Evolutionary conservation across 2,329 filamentous ascomycete genomes (phyloP), one percentile per base, ranked within the genome.

Genomic region (Xylariales sp.): DNA sequence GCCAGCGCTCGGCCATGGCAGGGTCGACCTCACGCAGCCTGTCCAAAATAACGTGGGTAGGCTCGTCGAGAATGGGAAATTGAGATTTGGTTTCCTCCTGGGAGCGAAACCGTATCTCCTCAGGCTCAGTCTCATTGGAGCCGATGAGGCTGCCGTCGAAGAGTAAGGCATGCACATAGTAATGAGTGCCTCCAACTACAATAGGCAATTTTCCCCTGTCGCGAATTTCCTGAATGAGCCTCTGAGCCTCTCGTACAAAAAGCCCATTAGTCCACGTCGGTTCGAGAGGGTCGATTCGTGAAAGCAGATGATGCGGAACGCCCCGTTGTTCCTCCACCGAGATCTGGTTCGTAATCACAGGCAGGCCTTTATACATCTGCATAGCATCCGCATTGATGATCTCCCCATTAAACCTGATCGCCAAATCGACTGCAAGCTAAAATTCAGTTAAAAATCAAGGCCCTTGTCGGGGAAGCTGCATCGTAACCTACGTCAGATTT

Each of bases 301-400:
- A 93, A 30, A 99, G 86, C 3, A 99, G 83, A 79, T 99, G 95
- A 77, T 99, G 96, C 3, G 92, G 91, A 10, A 99, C 85, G 9
- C 91, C 93, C 68, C 91, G 87, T 75, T 90, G 90, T 78, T 98
- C 95, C 23, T 89, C 85, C 0, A 77, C 60, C 0, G 92, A 88
- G 66, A 98, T 92, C 78, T 98, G 97, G 80, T 99, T 99, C 32
- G 96, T 99, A 73, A 98, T 95, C 71, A 98, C 91, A 5, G 96
- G 94, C 50, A 99, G 83, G 2, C 96, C 96, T 61, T 88, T 87
- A 79, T 99, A 99, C 81, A 99, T 90, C 79, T 99, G 96, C 94
- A 99, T 97, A 46, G 96, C 96, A 84, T 99, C 96, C 54, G 93
- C 93, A 78, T 99, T 99, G 81, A 99, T 94, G 60, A 99, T 88